Conservation (phyloP, 345 rosid genomes). For the Crucihimalaya himalaica region DNA sequence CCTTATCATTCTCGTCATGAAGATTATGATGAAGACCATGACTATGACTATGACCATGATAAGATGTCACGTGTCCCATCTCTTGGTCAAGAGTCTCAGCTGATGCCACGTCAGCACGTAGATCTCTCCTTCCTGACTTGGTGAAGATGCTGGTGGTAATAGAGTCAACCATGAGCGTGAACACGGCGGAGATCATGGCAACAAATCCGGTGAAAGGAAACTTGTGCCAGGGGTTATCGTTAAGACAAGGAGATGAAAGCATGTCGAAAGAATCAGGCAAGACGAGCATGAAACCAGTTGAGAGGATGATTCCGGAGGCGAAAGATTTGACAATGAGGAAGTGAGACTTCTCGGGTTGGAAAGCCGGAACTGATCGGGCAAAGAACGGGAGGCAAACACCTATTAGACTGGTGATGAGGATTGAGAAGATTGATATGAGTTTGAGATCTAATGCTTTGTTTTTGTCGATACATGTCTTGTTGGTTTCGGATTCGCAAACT, state of each 20-base stretch:
- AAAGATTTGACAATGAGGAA: slow-evolving; percentile 57
- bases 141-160: slow-evolving; percentile 49
- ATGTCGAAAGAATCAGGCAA: slow-evolving; percentile 57
- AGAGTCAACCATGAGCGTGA: slow-evolving; percentile 53
- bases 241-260: slow-evolving; percentile 50
- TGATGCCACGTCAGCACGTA: slow-evolving; percentile 15
- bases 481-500: slow-evolving; percentile 23
- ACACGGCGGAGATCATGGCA: slow-evolving; percentile 51
- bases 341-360: slow-evolving; percentile 44
- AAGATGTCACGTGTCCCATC: slow-evolving; percentile 5
- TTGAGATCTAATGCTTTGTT: slow-evolving; percentile 39
- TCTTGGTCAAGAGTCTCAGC: slow-evolving; percentile 36
- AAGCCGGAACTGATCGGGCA: slow-evolving; percentile 42
- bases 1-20: slow-evolving; percentile 17
- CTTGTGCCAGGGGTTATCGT: slow-evolving; percentile 48
- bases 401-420: slow-evolving; percentile 50
- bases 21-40: slow-evolving; percentile 32
- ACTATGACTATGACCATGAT: slow-evolving; percentile 42
- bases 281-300: slow-evolving; percentile 56
- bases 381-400: slow-evolving; percentile 57
- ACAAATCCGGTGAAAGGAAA: slow-evolving; percentile 56
- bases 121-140: background rate
- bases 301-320: slow-evolving; percentile 59
- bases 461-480: slow-evolving; percentile 42
- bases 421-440: slow-evolving; percentile 47